Percentiles rank a stretch among this genome's conserved stretches.
These are phyloP conservation scores for Thinopyrum elongatum DNA, from an alignment of 176 grass and related monocot species.

Conservation along the genomic window DNA sequence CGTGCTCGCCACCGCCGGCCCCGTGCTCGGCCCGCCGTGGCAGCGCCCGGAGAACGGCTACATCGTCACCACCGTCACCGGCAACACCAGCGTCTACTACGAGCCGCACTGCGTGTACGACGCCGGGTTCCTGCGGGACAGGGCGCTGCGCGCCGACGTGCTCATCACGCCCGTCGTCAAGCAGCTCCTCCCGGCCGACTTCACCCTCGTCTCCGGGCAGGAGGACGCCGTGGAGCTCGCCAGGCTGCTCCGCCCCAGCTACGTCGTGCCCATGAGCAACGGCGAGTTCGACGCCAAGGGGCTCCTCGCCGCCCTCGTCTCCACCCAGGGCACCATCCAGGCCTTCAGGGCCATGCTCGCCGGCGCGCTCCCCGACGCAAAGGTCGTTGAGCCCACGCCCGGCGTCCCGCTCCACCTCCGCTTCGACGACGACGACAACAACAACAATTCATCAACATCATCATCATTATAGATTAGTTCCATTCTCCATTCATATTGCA, in stretches of 20 bases:
- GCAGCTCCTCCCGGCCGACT: conserved; percentile 68
- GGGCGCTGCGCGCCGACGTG: conserved; percentile 48
- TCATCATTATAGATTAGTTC: background rate
- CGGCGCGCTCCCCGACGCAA: conserved; percentile 51
- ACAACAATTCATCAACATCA: background rate
- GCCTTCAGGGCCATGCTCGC: conserved; percentile 71
- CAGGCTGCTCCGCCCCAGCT: conserved; percentile 56
- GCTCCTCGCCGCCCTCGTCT: conserved; percentile 48
- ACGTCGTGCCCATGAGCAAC: conserved; percentile 89
- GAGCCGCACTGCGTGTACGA: conserved; percentile 89
- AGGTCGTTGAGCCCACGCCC: conserved; percentile 59
- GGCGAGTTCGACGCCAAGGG: conserved; percentile 69
- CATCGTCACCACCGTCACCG: background rate
- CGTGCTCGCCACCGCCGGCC: conserved; percentile 68
- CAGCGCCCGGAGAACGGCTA: conserved; percentile 93
- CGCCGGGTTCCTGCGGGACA: conserved; percentile 45
- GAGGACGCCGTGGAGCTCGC: conserved; percentile 84
- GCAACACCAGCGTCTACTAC: conserved; percentile 47
- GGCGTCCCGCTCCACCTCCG: conserved; percentile 46
- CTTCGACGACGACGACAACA: background rate
- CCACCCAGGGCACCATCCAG: conserved; percentile 47
- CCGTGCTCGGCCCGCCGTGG: conserved; percentile 85
- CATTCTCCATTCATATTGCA: background rate
- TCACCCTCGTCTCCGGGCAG: conserved; percentile 91
- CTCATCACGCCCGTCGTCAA: conserved; percentile 83